Base-by-base conservation (phyloP, 805 yeast genomes). In the Yarrowia sp. region DNA sequence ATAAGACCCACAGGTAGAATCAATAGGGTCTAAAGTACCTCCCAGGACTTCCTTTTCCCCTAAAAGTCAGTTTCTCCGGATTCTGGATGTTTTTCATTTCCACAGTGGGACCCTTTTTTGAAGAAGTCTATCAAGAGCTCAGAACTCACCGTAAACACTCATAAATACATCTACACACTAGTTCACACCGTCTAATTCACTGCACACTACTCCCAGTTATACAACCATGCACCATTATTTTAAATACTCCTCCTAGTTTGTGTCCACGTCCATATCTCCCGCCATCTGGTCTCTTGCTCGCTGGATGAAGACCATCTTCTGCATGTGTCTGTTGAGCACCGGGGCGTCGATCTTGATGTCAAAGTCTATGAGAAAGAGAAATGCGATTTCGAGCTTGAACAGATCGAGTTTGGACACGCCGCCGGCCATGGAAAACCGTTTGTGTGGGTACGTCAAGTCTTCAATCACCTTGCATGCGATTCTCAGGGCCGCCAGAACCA, bases 281-380 rank as follows among this genome's bases (percentile, higher is more conserved):
- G 14, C 47, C 10, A 42, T 33, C 19, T n/a, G 6, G 33, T 43
- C 50, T 19, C 64, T 17, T 12, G 64, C 64, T 40, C 50, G 17
- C 30, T 61, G 43, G 38, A 61, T 47, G 3, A 20, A 34, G 17
- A 34, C 66, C 36, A 46, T 4, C 20, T 61, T 61, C 14, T 61
- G 43, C 42, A 46, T 15, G 36, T 46, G 46, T 47, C 66, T 34
- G 38, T 46, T 61, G n/a, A 61, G 44, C 44, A 46, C 55, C 7
- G 43, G 55, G 30, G 55, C 66, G 20, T 61, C 66, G 36, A 61
- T 47, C 12, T 38, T 80, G 68, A 86, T 74, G 58, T 83, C 81
- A 73, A 84, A 86, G 72, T 84, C 82, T 61, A 83, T 69, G 55
- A 85, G 72, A 71, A 82, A 83, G 68, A 86, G 74, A 46, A 85